Evolutionary conservation across 108 stramenopile genomes (phyloP), one percentile per base, ranked within the genome.

Genomic region (Nitzschia palea): DNA sequence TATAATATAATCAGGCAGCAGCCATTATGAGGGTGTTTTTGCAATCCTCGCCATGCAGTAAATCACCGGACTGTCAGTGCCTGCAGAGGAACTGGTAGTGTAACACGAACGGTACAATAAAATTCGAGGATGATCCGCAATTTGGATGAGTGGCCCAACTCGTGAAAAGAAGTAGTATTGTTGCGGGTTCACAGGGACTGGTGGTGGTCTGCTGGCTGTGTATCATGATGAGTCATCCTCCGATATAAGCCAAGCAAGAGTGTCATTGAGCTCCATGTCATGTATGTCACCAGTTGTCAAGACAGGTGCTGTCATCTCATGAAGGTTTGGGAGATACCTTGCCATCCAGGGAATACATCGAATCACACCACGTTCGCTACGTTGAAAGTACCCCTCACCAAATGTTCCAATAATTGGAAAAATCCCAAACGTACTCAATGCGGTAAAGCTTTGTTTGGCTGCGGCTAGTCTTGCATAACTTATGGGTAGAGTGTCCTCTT

Each of bases 391-490:
- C 9, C 67, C 71, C 4, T 62, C 28, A 5, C 77, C 77, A 67
- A 68, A 78, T 17, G 71, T 69, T 44, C 61, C 57, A 10, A 78
- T 4, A 14, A 73, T 29, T 17, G 77, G 77, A 56, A 78, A 78
- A 1, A 73, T 58, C 15, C 59, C 57, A 34, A 78, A 78, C 8
- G 71, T 63, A 8, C 30, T 31, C 31, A 32, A 14, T 31, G 54
- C 25, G 14, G 54, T 31, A 30, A 55, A 55, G 30, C 30, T 32
- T 55, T 55, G 54, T 6, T 55, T 73, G 2, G 77, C 77, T 61
- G 68, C 55, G 48, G 55, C 65, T 0, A 78, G 44, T 22, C 77
- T 28, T 26, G 71, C 71, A 44, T 55, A 78, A 2, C 71, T 66
- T 17, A 78, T 33, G 4, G 67, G 58, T 4, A 73, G 44, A 4